Evolutionary conservation across 345 rosid species (phyloP).

Genomic region (Barbarea vulgaris): DNA sequence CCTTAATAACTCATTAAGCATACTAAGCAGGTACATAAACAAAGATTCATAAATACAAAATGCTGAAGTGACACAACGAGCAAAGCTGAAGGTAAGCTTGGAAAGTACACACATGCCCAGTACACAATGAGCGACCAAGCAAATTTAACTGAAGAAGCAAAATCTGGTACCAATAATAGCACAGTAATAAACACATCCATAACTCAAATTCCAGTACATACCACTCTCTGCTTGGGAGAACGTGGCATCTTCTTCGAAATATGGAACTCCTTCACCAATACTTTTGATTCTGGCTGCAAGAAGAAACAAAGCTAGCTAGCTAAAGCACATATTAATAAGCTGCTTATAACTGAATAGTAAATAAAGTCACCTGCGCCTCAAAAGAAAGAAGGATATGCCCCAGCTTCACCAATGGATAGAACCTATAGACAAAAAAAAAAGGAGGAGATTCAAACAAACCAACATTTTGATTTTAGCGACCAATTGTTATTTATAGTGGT

Average conservation of each 20-base stretch:
- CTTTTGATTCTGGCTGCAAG: constrained; percentile 65
- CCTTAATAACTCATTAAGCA: background rate
- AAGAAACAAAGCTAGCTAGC: constrained; percentile 14
- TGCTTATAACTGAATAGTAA: constrained; percentile 3
- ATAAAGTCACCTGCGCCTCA: constrained; percentile 64
- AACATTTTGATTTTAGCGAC: background rate
- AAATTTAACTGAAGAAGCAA: background rate
- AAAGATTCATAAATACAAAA: background rate
- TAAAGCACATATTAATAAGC: constrained; percentile 18
- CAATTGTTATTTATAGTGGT: background rate
- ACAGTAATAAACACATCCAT: background rate
- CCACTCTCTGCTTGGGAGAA: constrained; percentile 50
- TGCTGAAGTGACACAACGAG: constrained; percentile 17
- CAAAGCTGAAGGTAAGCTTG: constrained; percentile 19
- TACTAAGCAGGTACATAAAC: background rate
- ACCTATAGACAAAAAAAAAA: constrained; percentile 48
- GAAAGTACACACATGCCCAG: constrained; percentile 20
- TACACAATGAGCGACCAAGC: background rate
- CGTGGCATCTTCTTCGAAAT: constrained; percentile 47
- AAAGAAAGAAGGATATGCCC: constrained; percentile 59
- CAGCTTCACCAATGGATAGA: constrained; percentile 73
- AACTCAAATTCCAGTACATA: constrained; percentile 41
- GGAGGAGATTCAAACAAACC: constrained; percentile 3
- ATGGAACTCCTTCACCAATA: constrained; percentile 54
- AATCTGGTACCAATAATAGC: constrained; percentile 16